Evolutionary conservation across 192 early-diverging fungal species (phyloP), one percentile per base, ranked within the genome.

Genomic region (Obelidium mucronatum): DNA sequence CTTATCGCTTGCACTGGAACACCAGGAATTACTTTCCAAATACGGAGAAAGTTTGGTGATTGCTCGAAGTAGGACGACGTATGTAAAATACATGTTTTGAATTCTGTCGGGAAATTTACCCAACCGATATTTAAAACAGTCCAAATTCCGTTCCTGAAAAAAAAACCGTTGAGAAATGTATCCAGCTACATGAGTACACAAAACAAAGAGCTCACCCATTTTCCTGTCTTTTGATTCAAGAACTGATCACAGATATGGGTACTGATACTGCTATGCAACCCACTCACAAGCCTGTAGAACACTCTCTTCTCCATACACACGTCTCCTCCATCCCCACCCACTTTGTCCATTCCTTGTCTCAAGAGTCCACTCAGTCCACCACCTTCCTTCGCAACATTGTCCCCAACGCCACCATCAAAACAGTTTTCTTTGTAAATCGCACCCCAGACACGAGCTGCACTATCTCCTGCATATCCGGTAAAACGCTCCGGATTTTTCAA

Each of bases 371-470:
- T n/a, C n/a, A n/a, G n/a, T n/a, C n/a, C n/a, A 68, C 31, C 56
- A 8, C 26, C 69, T n/a, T 44, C 67, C 22, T 24, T 8, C 17
- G n/a, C 51, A n/a, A 17, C 40, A 28, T 11, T 34, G 6, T n/a
- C 55, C 6, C 30, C 51, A 13, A 30, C 15, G 26, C 54, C 62
- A 11, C 93, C 83, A 71, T 92, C 91, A 80, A 99, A 98, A 80
- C 98, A 99, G 83, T 98, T 99, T 79, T 99, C 94, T 75, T 93
- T 87, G 78, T 99, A 99, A 33, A 99, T 96, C n/a, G 96, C 88
- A 68, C 90, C 90, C 98, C 98, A 99, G 5, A 99, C 92, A 51
- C 92, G 89, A 33, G 86, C 87, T 40, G 97, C 91, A 44, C 93
- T 92, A 22, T 92, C 88, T 59, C 98, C 98, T 28, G 92, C 89